Conservation (phyloP, 2,329 filamentous ascomycete genomes). For the Colletotrichum higginsianum region DNA sequence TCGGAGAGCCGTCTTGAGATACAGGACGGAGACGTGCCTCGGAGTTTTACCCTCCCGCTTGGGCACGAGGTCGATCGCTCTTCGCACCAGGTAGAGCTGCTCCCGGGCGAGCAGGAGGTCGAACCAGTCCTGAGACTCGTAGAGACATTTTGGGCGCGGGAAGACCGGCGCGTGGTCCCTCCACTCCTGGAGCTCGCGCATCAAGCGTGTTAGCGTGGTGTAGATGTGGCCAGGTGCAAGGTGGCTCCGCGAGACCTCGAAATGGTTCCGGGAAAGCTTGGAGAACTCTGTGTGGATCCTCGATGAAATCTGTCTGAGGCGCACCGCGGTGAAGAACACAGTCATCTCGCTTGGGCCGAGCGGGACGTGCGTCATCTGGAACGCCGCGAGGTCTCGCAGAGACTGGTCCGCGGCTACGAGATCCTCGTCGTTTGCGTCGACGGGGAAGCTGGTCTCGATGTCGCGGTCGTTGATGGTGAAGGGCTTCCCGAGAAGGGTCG, state of each 20-base stretch:
- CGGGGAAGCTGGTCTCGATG: constrained; percentile 55
- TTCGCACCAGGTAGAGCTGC: constrained; percentile 55
- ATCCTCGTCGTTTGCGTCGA: constrained; percentile 53
- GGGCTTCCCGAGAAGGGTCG: constrained; percentile 57
- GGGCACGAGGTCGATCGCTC: constrained; percentile 57
- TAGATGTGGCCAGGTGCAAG: constrained; percentile 46
- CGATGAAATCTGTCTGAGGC: constrained; percentile 58
- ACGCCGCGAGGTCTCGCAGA: constrained; percentile 32
- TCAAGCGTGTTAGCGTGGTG: constrained; percentile 48
- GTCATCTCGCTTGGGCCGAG: constrained; percentile 50
- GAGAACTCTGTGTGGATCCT: constrained; percentile 53
- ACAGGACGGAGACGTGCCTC: constrained; percentile 50
- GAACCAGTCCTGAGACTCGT: constrained; percentile 61
- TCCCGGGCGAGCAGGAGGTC: constrained; percentile 60
- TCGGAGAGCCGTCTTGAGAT: constrained; percentile 53
- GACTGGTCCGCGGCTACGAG: constrained; percentile 43
- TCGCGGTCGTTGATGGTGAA: constrained; percentile 58
- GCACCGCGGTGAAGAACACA: constrained; percentile 56
- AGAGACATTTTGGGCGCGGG: constrained; percentile 54
- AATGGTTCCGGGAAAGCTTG: constrained; percentile 32
- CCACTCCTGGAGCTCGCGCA: constrained; percentile 55
- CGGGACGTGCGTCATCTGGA: constrained; percentile 23
- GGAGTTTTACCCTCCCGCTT: constrained; percentile 52
- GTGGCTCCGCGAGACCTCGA: constrained; percentile 23
- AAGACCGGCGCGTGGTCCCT: constrained; percentile 52